Base-by-base conservation (phyloP, 345 rosid species). In the Tarenaya hassleriana region DNA sequence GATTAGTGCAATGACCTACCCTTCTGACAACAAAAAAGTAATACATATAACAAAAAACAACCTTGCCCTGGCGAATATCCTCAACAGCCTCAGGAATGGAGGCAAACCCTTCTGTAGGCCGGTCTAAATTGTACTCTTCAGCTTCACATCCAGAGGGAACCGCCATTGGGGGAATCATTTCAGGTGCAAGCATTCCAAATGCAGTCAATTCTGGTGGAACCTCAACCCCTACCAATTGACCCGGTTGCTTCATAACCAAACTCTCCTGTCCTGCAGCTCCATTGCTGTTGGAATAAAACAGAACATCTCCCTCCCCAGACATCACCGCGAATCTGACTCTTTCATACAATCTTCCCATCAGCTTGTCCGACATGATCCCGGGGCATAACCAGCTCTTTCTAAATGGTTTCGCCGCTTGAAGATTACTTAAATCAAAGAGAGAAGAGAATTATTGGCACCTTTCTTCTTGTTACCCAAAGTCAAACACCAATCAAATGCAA, bases 51-150 rank as follows among this genome's bases (percentile, higher is more conserved):
- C 38, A 1, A 41, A 31, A 1, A 19, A 74, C 49, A 67, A 80
- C 91, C 81, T 89, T 89, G 11, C 97, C 90, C 16, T 67, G 82
- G 47, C 79, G 71, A 69, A 83, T 72, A 64, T 89, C 88, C 56
- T 83, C 88, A 37, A 85, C 67, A 43, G 97, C 95, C 69, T 89
- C 86, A 0, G 74, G 66, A 33, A 89, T 69, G 34, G 94, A 77
- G 48, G 80, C 63, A 71, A 83, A 83, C 29, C 89, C 92, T 18
- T 68, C 66, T 0, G 82, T 76, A 19, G 87, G 92, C 34, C 45
- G 65, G 68, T 83, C 88, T 5, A 89, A 59, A 58, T 89, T 87
- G 50, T 61, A 72, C 48, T 83, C 95, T 57, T 79, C 83, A 65
- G 69, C 70, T 11, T 68, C 59, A 50, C 60, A 52, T 40, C 47